Evolutionary conservation across 768 basidiomycete genomes (phyloP), one percentile per base, ranked within the genome.

Genomic region (Lactarius deliciosus): DNA sequence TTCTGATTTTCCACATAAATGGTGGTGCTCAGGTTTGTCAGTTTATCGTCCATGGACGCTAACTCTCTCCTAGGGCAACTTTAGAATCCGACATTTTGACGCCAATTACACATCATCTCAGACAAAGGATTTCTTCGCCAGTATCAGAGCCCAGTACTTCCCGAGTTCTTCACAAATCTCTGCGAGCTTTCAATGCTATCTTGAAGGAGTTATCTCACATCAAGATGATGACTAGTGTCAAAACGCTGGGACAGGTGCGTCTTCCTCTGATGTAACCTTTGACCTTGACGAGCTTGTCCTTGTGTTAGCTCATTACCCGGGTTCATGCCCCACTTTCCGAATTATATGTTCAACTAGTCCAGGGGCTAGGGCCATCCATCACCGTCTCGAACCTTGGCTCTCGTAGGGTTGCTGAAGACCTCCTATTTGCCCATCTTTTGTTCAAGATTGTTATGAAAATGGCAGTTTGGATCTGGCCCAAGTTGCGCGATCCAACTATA

Each of bases 361-460:
- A 79, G 2, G 77, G 75, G 15, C 72, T 80, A 16, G 70, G 78
- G 16, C 70, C 78, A 18, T 65, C 60, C 2, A 68, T 86, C 32
- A 71, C 70, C 28, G 74, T 76, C 15, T 67, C 74, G 32, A 74
- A 78, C 72, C 69, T 85, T 71, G 64, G 68, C 71, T 69, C 74
- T 68, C 73, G 79, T 72, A 73, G 78, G 72, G 77, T 81, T 62
- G 69, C 77, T 43, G 73, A 85, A 64, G 82, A 81, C 60, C 73
- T 91, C 45, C 79, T 77, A 70, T 69, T 91, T 18, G 84, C 85
- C 2, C 88, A 94, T 73, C 76, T 94, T 20, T 77, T 86, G 4
- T 92, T 88, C 80, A 94, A 96, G 75, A 86, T 85, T 70, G 77
- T 95, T 54, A 77, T 81, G 15, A 92, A 88, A 72, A 81, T 91